Percentiles rank a stretch among this genome's conserved stretches.
Evolutionary conservation across 1,139 yeast genomes (phyloP).

Genomic region (Geotrichum klebahnii): DNA sequence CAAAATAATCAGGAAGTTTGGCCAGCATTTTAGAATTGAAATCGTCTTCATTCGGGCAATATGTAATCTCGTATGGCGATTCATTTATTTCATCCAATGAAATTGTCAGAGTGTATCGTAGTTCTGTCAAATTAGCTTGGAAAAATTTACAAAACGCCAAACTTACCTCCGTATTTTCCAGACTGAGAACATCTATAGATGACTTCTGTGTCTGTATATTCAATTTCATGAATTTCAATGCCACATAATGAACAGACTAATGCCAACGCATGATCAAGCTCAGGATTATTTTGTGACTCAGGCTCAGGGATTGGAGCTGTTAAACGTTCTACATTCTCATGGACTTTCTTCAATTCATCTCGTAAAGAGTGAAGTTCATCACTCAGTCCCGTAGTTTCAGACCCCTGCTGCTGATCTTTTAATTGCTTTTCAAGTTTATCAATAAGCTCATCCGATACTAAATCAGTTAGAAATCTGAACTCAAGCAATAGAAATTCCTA

Average conservation of each 20-base stretch:
- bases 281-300: conserved; percentile 7
- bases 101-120: conserved; percentile 16
- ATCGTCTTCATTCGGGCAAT: conserved; percentile 13
- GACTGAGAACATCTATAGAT: conserved; percentile 16
- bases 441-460: conserved; percentile 14
- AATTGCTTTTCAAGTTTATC: conserved; percentile 14
- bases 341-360: conserved; percentile 5
- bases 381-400: background rate
- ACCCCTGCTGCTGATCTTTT: background rate
- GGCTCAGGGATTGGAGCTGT: conserved; percentile 3
- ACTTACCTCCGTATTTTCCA: conserved; percentile 17
- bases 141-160: background rate
- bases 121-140: conserved; percentile 2
- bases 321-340: background rate
- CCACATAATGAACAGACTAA: conserved; percentile 17
- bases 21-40: conserved; percentile 8
- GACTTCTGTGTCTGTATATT: conserved; percentile 17
- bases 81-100: conserved; percentile 7
- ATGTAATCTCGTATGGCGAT: conserved; percentile 12
- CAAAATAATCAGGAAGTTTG: conserved; percentile 19
- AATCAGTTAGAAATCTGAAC: background rate
- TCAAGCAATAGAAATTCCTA: background rate
- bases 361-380: conserved; percentile 8
- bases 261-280: conserved; percentile 18
- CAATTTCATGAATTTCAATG: conserved; percentile 17